phyloP scores from a whole-genome alignment of 106 monocot species.

The Gastrodia elata region DNA sequence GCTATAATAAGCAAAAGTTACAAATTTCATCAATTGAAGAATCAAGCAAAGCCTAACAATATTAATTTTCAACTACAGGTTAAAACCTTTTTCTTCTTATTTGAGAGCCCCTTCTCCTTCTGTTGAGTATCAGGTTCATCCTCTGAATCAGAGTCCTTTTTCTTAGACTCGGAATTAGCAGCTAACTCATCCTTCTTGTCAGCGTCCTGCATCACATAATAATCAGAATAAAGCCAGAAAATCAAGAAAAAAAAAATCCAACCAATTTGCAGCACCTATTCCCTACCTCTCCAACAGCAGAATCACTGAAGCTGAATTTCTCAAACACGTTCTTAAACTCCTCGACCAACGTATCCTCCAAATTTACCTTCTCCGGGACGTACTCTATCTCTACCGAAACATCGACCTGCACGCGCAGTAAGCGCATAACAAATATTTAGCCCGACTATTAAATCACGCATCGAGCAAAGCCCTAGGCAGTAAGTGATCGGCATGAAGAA shows the following conservation, averaged over 20 bases:
- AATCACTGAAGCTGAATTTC: constrained; percentile 66
- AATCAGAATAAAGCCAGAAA: constrained; percentile 1
- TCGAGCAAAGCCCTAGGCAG: constrained; percentile 4
- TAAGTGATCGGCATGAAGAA: neutral
- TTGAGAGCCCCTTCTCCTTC: constrained; percentile 72
- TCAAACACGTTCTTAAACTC: constrained; percentile 81
- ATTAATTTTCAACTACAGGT: neutral
- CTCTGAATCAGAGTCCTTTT: constrained; percentile 72
- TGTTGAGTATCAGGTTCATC: constrained; percentile 64
- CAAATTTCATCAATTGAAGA: neutral
- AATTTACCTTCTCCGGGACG: constrained; percentile 74
- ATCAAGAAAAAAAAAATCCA: neutral
- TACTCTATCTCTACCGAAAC: constrained; percentile 76
- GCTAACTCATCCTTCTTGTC: constrained; percentile 45
- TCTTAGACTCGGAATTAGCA: constrained; percentile 40
- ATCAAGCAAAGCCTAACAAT: neutral
- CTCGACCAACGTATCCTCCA: constrained; percentile 52
- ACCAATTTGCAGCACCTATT: neutral
- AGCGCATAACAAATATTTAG: neutral
- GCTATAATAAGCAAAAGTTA: constrained; percentile 28
- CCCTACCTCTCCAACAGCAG: constrained; percentile 40
- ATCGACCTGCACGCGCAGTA: constrained; percentile 26
- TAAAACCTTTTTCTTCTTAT: constrained; percentile 94
- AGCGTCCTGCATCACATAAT: constrained; percentile 41
- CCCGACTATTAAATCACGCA: neutral